Evolutionary conservation across 371 early-diverging fungal genomes (phyloP), one percentile per base, ranked within the genome.

Genomic region (Globomyces sp.): DNA sequence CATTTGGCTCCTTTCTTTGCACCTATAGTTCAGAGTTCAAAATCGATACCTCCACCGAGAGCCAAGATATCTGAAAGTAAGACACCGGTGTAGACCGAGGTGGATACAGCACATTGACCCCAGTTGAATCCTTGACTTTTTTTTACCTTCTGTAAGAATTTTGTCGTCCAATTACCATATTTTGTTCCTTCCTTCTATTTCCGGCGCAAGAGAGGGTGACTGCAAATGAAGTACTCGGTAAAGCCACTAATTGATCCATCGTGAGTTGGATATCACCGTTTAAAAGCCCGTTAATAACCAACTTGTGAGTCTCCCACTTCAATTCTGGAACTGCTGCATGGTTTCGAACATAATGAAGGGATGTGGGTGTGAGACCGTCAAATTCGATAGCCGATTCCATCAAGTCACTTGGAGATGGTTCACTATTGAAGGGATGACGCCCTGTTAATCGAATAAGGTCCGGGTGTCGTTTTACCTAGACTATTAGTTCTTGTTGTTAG

Each of bases 171-270:
- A 85, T 86, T 58, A 86, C 76, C 73, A 85, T 85, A 60, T 89
- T 87, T 67, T 87, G 87, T 50, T 91, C 91, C 65, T 89, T 87
- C 13, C 92, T 80, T 52, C 91, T 78, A 57, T 90, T 91, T 39
- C 92, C 92, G 5, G 88, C 89, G 68, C 92, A 92, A 59, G 76
- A 76, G 39, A 86, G 67, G 1, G 83, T 81, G 3, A 85, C 80
- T 2, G 86, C 82, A 39, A 87, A 42, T 1, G 74, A 80, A 11
- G 72, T 64, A 3, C 71, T 63, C 11, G 79, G 78, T 45, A 89
- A 65, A 69, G 34, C 73, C 73, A 24, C 41, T 42, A 90, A 65
- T 57, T 88, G 84, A 4, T 69, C 57, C 78, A 89, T 79, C 1
- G 83, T 71, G 9, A 90, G 65, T 8, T 72, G 71, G n/a, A 74